Base-by-base conservation (phyloP, 1,284 basidiomycete genomes). In the Cryptococcus sp. region DNA sequence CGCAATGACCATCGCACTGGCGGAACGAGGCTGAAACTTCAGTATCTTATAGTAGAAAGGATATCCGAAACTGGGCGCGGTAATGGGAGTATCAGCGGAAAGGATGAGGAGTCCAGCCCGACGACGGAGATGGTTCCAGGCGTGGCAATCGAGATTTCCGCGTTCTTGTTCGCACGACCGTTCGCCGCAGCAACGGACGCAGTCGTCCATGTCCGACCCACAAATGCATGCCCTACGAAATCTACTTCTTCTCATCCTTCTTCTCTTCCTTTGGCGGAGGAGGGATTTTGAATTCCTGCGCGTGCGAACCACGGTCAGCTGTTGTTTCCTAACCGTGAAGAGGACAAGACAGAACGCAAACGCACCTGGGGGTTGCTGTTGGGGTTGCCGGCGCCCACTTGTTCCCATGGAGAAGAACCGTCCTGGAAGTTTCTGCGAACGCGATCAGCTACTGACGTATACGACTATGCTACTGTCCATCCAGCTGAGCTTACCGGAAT, bases 321-420 rank as follows among this genome's bases (percentile, higher is more conserved):
- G 41, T 19, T 42, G 5, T 19, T 17, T 45, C 8, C 3, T 15
- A 4, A 8, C 11, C n/a, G 42, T 45, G 42, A 45, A 45, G 11
- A 45, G n/a, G 11, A 15, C 42, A n/a, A 15, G n/a, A 19, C 13
- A 1, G 7, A 1, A 64, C 69, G 53, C 1, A 13, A 1, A 64
- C 69, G 53, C 41, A 71, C 71, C 60, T 72, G 63, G 22, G 75
- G 75, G 27, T 64, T 61, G 40, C 65, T 63, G 23, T 66, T 68
- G 49, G 73, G 72, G 57, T 70, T 68, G 45, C 95, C 95, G 27
- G 89, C 83, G 51, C 96, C 96, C 50, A 93, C 86, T 80, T 95
- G 94, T 78, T 99, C 96, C 96, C 96, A 99, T 38, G 96, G 94
- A 35, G 91, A 94, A 38, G 77, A 70, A 22, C 88, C 83, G 17